A percentile compares a stretch with the other conserved stretches of the same genome.
Evolutionary conservation across 2,329 filamentous ascomycete genomes (phyloP).

Genomic region (Alternaria longipes): DNA sequence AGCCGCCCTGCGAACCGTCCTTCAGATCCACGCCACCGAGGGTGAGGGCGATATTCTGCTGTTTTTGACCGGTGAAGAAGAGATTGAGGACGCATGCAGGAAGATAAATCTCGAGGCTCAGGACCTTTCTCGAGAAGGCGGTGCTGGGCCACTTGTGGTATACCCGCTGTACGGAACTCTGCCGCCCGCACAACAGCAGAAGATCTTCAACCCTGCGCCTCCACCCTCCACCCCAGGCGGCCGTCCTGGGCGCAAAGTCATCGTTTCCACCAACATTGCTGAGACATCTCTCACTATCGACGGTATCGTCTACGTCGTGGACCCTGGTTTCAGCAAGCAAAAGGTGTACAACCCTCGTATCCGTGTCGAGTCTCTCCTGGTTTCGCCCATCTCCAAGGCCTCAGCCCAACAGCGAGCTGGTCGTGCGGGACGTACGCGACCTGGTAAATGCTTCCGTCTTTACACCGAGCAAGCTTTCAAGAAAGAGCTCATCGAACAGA

Average conservation of each 20-base stretch:
- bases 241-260: conserved; percentile 88
- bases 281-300: conserved; percentile 98
- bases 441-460: conserved; percentile 96
- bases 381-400: conserved; percentile 96
- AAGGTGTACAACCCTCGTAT: conserved; percentile 99
- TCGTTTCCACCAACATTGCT: conserved; percentile 96
- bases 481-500: conserved; percentile 97
- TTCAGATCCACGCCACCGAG: conserved; percentile 96
- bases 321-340: conserved; percentile 98
- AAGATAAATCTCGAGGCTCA: conserved; percentile 92
- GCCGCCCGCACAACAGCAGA: conserved; percentile 91
- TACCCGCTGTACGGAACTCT: conserved; percentile 95
- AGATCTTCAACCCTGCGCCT: conserved; percentile 92
- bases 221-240: conserved; percentile 76
- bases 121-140: conserved; percentile 89
- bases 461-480: conserved; percentile 98
- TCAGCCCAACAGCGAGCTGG: conserved; percentile 96
- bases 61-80: conserved; percentile 97
- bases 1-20: conserved; percentile 89
- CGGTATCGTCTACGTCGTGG: conserved; percentile 99
- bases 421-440: conserved; percentile 98
- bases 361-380: conserved; percentile 94
- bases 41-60: conserved; percentile 90
- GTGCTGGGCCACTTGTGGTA: conserved; percentile 86
- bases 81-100: conserved; percentile 94